phyloP scores from a whole-genome alignment of 2,329 filamentous ascomycete genomes.

The Fusarium tupiense region DNA sequence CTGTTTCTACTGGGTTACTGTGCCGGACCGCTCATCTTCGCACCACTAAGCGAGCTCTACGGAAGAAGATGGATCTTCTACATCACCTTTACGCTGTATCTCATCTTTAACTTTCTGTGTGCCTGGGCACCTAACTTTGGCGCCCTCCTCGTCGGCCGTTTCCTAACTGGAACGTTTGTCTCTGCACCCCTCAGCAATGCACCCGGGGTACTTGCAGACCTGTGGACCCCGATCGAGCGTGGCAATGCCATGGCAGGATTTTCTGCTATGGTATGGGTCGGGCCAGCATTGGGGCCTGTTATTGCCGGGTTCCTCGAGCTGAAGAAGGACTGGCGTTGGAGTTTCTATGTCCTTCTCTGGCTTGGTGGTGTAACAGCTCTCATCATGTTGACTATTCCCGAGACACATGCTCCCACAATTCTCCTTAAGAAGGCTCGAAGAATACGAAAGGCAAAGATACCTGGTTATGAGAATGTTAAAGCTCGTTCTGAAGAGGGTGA shows the following conservation, averaged over 20 bases:
- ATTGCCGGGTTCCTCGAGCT: slow-evolving; percentile 78
- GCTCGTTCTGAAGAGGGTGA: slow-evolving; percentile 20
- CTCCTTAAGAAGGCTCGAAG: slow-evolving; percentile 52
- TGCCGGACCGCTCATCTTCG: slow-evolving; percentile 77
- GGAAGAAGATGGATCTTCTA: slow-evolving; percentile 69
- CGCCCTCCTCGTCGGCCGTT: slow-evolving; percentile 77
- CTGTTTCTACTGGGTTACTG: slow-evolving; percentile 53
- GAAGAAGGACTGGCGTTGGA: slow-evolving; percentile 69
- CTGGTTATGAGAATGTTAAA: slow-evolving; percentile 28
- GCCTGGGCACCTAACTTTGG: slow-evolving; percentile 77
- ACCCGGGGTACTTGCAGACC: slow-evolving; percentile 79
- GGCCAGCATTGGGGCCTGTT: slow-evolving; percentile 60
- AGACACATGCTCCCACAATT: slow-evolving; percentile 84
- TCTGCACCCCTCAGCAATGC: slow-evolving; percentile 84
- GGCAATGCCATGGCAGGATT: slow-evolving; percentile 86
- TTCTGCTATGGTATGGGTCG: slow-evolving; percentile 78
- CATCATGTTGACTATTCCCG: slow-evolving; percentile 80
- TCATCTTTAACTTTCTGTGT: slow-evolving; percentile 80
- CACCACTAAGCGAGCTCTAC: slow-evolving; percentile 77
- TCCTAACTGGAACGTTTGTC: slow-evolving; percentile 82
- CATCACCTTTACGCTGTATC: slow-evolving; percentile 69
- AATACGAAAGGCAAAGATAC: slow-evolving; percentile 25
- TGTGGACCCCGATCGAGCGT: slow-evolving; percentile 81
- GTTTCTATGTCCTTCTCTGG: slow-evolving; percentile 57
- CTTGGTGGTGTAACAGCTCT: slow-evolving; percentile 85